These are phyloP conservation scores for Puccinia hordei DNA, from an alignment of 1,284 basidiomycete genomes.

Conservation along the genomic window DNA sequence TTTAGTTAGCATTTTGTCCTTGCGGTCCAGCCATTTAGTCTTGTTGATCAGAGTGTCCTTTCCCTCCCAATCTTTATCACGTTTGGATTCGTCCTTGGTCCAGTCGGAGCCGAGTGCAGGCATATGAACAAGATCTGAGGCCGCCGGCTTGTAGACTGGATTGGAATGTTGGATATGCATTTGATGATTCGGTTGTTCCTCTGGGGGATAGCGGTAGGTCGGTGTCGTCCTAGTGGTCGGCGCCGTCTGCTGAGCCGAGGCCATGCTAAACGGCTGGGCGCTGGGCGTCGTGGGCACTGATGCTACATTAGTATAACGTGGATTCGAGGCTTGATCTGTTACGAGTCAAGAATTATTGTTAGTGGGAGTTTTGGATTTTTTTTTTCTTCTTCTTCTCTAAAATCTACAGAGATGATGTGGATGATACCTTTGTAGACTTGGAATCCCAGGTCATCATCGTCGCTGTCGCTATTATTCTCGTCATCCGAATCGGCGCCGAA, in stretches of 20 bases:
- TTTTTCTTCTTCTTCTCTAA: too few species aligned
- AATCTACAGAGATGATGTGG: not conserved
- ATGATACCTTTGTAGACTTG: constrained; percentile 34
- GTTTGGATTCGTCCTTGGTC: constrained; percentile 4
- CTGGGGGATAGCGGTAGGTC: not conserved
- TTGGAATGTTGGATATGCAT: not conserved
- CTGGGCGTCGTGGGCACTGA: not conserved
- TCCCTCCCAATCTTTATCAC: constrained; percentile 44
- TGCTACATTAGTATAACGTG: not conserved
- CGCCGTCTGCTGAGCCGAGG: not conserved
- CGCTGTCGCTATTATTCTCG: constrained; percentile 4
- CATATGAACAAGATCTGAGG: constrained; percentile 31
- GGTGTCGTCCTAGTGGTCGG: not conserved
- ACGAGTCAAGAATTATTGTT: not conserved
- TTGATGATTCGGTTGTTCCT: not conserved
- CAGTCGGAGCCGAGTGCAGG: constrained; percentile 41
- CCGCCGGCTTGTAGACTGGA: not conserved
- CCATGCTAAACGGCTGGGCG: not conserved
- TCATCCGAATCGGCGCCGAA: not conserved
- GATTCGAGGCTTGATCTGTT: constrained; percentile 1
- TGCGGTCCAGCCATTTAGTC: constrained; percentile 22
- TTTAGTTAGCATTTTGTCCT: not conserved
- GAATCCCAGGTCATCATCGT: constrained; percentile 35
- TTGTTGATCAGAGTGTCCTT: constrained; percentile 27
- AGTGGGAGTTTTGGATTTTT: not conserved